A percentile compares a stretch with the other conserved stretches of the same genome.
phyloP scores from a whole-genome alignment of 331 rosid genomes.

The Erythrophleum ivorense region DNA sequence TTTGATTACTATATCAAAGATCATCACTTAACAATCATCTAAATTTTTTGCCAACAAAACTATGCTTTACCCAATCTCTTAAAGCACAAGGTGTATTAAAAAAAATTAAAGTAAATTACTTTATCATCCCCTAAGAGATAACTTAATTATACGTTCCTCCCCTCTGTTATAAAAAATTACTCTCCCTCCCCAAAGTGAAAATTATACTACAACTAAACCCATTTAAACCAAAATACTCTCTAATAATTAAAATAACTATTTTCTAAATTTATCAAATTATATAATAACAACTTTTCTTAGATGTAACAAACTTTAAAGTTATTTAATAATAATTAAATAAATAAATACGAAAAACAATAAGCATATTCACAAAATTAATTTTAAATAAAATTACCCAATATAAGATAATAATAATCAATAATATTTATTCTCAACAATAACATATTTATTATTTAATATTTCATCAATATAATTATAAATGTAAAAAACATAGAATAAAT shows the following conservation, averaged over 20 bases:
- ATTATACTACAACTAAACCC: not conserved
- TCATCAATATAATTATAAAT: not conserved
- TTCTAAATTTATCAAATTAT: not conserved
- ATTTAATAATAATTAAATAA: too few species aligned
- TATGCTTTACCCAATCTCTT: constrained; percentile 1
- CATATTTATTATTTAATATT: not conserved
- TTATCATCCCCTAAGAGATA: not conserved
- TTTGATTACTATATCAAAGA: constrained; percentile 4
- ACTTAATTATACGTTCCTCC: not conserved
- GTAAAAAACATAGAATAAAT: not conserved
- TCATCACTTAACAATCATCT: not conserved
- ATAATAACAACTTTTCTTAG: not conserved
- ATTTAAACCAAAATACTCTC: not conserved
- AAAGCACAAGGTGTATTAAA: constrained; percentile 1
- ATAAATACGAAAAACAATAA: not conserved
- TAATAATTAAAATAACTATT: not conserved
- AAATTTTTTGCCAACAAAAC: not conserved
- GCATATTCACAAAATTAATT: not conserved
- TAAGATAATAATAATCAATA: not conserved
- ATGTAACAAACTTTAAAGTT: too few species aligned
- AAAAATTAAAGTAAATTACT: not conserved
- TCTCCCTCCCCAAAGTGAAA: not conserved
- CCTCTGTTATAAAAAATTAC: not conserved
- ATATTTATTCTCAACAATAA: not conserved
- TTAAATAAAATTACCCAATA: not conserved